Base-by-base conservation (phyloP, 73 alveolate species). In the Tetrahymena borealis region DNA sequence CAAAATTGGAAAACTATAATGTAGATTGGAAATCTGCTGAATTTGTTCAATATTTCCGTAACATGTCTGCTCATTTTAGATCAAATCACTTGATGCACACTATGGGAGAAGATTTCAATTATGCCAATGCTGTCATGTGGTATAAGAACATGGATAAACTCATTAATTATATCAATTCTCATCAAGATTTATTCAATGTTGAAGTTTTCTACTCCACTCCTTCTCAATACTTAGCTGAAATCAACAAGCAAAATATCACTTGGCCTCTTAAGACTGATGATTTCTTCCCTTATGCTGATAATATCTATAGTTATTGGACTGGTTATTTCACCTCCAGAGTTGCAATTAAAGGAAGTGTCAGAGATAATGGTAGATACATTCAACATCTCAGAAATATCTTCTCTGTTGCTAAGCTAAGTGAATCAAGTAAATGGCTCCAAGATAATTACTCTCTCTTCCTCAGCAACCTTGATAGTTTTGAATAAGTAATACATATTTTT, bases 301-400 rank as follows among this genome's bases (percentile, higher is more conserved):
- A 92, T 39, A 85, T 78, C 31, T 78, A 93, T 93, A 97, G 94
- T 32, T 97, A 95, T 92, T 98, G 99, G 99, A 97, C 99, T 32
- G 99, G 99, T 3, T 98, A 95, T 96, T 98, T 94, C 95, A 96
- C 99, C 28, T 95, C 99, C 42, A 94, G 99, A 90, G 98, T 98
- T 10, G 92, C 95, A 85, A 78, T 97, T 94, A 95, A 96, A 96
- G 79, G 95, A 41, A 40, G 95, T 95, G 91, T 97, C 96, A 94
- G 95, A 95, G 94, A 92, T 60, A 41, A 31, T 20, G 95, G 95
- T 32, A 93, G 95, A 93, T 85, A 35, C 33, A 78, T 85, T 28
- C 79, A 93, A 85, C 90, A 79, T 33, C 31, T 60, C 33, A 93
- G 93, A 85, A 79, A 90, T 33, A 79, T 93, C 38, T 18, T 93